A percentile compares a stretch with the other conserved stretches of the same genome.
Evolutionary conservation across 2,329 filamentous ascomycete genomes (phyloP).

Genomic region (Zymoseptoria ardabiliae): DNA sequence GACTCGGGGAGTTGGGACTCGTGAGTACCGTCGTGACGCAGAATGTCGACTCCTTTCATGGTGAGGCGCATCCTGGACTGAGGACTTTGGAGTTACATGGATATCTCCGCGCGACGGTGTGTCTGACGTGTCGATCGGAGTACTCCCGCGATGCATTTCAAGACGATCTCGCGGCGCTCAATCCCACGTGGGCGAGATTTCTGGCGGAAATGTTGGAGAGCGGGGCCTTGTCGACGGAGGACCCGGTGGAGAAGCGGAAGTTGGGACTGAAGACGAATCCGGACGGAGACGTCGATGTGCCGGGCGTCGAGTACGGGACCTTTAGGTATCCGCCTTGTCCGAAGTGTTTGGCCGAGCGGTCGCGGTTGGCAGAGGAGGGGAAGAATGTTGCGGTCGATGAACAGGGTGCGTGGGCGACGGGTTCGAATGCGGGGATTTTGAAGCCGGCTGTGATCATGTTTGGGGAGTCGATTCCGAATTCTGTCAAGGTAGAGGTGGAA

Average conservation of each 20-base stretch:
- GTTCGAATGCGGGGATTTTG: conserved; percentile 60
- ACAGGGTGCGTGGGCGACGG: conserved; percentile 69
- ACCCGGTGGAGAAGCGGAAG: conserved; percentile 59
- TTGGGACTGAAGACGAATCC: conserved; percentile 78
- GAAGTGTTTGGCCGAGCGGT: conserved; percentile 58
- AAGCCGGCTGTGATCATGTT: conserved; percentile 97
- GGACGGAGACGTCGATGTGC: conserved; percentile 88
- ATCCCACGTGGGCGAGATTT: conserved; percentile 78
- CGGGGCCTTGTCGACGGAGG: conserved; percentile 71
- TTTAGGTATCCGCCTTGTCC: conserved; percentile 91
- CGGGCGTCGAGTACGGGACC: conserved; percentile 76
- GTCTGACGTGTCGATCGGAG: conserved; percentile 67
- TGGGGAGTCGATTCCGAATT: conserved; percentile 70
- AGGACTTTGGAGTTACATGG: conserved; percentile 84
- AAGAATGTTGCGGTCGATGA: conserved; percentile 62
- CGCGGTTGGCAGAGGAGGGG: conserved; percentile 41
- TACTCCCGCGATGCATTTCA: conserved; percentile 71
- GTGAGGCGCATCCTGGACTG: conserved; percentile 63
- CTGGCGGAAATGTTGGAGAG: conserved; percentile 62
- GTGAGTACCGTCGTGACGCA: conserved; percentile 79
- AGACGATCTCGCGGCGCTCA: conserved; percentile 63
- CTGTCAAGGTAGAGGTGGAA: conserved; percentile 70
- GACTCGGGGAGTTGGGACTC: conserved; percentile 64
- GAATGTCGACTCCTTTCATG: conserved; percentile 94
- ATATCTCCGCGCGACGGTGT: conserved; percentile 74